A percentile compares a stretch with the other conserved stretches of the same genome.
phyloP scores from a whole-genome alignment of 768 basidiomycete species.

The Fistulinella prunicolor region DNA sequence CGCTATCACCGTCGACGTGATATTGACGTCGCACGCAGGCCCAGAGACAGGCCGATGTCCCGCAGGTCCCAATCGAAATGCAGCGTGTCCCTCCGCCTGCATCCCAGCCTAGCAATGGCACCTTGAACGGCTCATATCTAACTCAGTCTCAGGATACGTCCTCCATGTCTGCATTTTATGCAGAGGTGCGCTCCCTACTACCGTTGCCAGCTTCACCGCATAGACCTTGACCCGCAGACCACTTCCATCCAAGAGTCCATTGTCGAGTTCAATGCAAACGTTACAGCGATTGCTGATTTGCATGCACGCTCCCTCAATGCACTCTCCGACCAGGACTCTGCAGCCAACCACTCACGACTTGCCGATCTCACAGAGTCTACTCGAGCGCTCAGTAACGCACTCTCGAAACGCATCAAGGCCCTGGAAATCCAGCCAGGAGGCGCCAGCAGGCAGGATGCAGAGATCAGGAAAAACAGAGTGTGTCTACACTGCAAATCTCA shows the following conservation, averaged over 20 bases:
- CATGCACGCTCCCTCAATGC: slow-evolving; percentile 50
- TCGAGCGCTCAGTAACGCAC: slow-evolving; percentile 50
- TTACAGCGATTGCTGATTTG: slow-evolving; percentile 45
- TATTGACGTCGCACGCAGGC: slow-evolving; percentile 44
- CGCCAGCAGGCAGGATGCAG: slow-evolving; percentile 39
- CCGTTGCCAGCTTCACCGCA: background rate
- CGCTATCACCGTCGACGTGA: slow-evolving; percentile 25
- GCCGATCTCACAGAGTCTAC: slow-evolving; percentile 61
- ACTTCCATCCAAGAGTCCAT: slow-evolving; percentile 48
- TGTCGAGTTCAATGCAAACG: slow-evolving; percentile 42
- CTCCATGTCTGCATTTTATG: slow-evolving; percentile 34
- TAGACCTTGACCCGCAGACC: slow-evolving; percentile 33
- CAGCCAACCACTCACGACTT: slow-evolving; percentile 43
- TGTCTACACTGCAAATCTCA: background rate
- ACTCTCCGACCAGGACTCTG: slow-evolving; percentile 44
- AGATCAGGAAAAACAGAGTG: slow-evolving; percentile 42
- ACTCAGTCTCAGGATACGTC: slow-evolving; percentile 21
- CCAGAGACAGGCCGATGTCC: slow-evolving; percentile 42
- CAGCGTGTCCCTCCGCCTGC: slow-evolving; percentile 16
- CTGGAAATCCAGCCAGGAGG: slow-evolving; percentile 42
- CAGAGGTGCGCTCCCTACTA: slow-evolving; percentile 21
- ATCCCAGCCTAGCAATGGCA: too few relatives aligned
- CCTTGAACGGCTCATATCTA: too few relatives aligned
- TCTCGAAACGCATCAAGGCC: slow-evolving; percentile 59
- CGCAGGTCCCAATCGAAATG: slow-evolving; percentile 26